Evolutionary conservation across 108 stramenopile genomes (phyloP), one percentile per base, ranked within the genome.

Genomic region (Pseudonitzschia multistriata): DNA sequence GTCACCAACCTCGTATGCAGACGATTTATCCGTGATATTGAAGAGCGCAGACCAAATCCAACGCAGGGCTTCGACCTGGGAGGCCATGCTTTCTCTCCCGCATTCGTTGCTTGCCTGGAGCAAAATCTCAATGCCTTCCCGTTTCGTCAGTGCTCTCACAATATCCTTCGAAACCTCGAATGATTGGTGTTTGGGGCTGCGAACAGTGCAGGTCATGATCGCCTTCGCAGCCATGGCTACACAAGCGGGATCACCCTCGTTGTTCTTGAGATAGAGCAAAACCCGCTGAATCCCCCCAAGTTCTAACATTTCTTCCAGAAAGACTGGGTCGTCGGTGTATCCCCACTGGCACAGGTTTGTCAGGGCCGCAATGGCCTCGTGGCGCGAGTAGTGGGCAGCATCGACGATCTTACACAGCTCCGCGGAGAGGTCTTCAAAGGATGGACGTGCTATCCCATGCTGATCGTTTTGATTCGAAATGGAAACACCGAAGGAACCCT

Each of bases 241-340:
- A 59, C 57, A 59, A 30, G 6, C 13, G 25, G 57, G 57, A 59
- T 59, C 57, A 1, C 31, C 36, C 24, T 29, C 0, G 34, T 59
- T 59, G 34, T 59, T 59, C 33, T 59, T 30, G 19, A 59, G 57
- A 33, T 59, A 59, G 0, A 59, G 5, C n/a, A 59, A 33, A 11
- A 59, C 57, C 3, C 57, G 57, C n/a, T 59, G 57, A 19, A 59
- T 59, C 6, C 57, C 57, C 15, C 57, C 57, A 3, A 59, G 57
- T 59, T 59, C 57, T 0, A 36, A 35, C 5, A 59, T 35, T 6
- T 59, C 29, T 30, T 35, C 34, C 34, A 59, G 14, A 59, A 59
- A 59, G 19, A 36, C 34, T 3, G 5, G 0, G 29, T 59, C 34
- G 29, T 59, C 57, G 33, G 57, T 13, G 17, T 59, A 59, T 59